phyloP scores from a whole-genome alignment of 164 flowering plant genomes.

The Protea cynaroides region DNA sequence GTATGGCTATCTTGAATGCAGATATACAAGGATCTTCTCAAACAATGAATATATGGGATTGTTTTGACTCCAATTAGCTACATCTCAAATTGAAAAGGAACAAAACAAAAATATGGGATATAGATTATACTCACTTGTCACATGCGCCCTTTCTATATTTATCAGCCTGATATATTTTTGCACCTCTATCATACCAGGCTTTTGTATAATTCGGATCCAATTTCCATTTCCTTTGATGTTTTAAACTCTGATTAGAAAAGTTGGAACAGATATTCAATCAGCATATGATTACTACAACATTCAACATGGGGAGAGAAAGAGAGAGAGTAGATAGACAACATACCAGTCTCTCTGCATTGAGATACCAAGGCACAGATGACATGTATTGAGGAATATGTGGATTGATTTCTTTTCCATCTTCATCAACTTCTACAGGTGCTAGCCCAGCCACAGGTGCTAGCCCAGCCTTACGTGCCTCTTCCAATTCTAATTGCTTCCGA shows the following conservation, averaged over 20 bases:
- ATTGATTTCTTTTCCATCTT: conserved; percentile 95
- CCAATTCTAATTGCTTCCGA: conserved; percentile 85
- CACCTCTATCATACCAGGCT: conserved; percentile 91
- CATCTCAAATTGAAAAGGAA: no score
- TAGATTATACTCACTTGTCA: conserved; percentile 52
- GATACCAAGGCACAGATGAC: conserved; percentile 98
- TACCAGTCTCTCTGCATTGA: conserved; percentile 84
- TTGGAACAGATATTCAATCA: background rate
- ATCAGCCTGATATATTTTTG: conserved; percentile 68
- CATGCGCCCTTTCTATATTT: conserved; percentile 91
- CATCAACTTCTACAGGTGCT: conserved; percentile 96
- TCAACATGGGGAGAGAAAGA: background rate
- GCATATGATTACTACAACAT: background rate
- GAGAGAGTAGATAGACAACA: conserved; percentile 16
- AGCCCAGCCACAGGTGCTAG: no score
- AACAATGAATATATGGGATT: no score
- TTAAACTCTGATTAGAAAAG: conserved; percentile 49
- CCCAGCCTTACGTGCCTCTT: conserved; percentile 97
- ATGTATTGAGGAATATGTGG: conserved; percentile 97
- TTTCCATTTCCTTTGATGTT: conserved; percentile 99
- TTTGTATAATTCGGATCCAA: conserved; percentile 81
- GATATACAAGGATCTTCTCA: no score
- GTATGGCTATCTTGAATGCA: no score
- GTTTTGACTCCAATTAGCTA: no score
- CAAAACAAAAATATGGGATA: background rate